Evolutionary conservation across 768 basidiomycete species (phyloP), one percentile per base, ranked within the genome.

Genomic region (Lactarius akahatsu): DNA sequence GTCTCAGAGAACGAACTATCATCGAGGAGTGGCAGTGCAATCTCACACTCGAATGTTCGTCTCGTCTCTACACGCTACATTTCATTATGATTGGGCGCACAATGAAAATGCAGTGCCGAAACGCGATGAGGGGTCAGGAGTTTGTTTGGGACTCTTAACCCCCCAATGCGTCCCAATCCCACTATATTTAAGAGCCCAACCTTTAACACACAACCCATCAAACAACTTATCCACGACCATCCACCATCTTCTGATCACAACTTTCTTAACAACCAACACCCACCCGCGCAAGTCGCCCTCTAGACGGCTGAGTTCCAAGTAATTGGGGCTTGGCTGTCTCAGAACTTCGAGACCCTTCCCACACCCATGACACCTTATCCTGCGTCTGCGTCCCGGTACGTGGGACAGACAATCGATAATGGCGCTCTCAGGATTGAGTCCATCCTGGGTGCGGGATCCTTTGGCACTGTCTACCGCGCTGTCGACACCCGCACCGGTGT

Each of bases 381-480:
- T n/a, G 18, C 28, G 18, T 34, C 56, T 9, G 32, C 56, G 5
- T 57, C 56, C n/a, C 16, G 0, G 9, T 36, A 4, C 1, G 30
- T 32, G 30, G 59, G 59, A 18, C 10, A 60, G 59, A 40, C 40
- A 26, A 91, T 98, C 80, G 92, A 95, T 81, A 83, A 85, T 68
- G 88, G 86, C 71, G 79, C 85, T 58, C 85, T 97, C 63, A 84
- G 93, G 77, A 87, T 98, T 64, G 85, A 90, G 71, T 86, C 90
- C 72, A 83, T 94, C 67, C 85, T 98, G 55, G 96, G 96, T 41
- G 85, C 89, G 28, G 96, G 96, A 16, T 94, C 94, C 26, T 98
- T 96, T 74, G 96, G 96, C 64, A 87, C 94, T 71, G 96, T 97
- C 8, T 96, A 96, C 76, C 89, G 91, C 64, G 95, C 92, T 28